Percentiles rank a stretch among this genome's conserved stretches.
These are phyloP conservation scores for Chaetomidium leptoderma DNA, from an alignment of 495 filamentous ascomycete genomes.

Conservation along the genomic window DNA sequence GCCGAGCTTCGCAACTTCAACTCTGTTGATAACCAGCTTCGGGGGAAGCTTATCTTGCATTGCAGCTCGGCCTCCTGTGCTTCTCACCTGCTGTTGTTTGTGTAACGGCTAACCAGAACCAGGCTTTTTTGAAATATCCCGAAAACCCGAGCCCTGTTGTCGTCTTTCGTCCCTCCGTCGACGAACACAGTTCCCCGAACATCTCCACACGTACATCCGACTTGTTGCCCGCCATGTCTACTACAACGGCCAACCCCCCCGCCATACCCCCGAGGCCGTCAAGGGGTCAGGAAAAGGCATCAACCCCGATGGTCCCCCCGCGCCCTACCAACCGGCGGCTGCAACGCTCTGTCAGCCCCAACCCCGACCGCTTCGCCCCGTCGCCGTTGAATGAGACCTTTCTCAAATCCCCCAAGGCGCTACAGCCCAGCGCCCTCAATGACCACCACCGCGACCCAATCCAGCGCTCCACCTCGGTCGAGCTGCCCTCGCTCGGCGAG, in stretches of 20 bases:
- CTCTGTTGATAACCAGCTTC: background rate
- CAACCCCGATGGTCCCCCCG: conserved; percentile 60
- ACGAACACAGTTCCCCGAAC: background rate
- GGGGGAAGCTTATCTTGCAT: conserved; percentile 27
- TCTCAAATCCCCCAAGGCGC: conserved; percentile 27
- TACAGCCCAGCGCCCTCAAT: conserved; percentile 38
- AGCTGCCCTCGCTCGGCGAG: conserved; percentile 78
- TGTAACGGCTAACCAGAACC: conserved; percentile 15
- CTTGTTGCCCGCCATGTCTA: conserved; percentile 33
- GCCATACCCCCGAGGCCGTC: conserved; percentile 63
- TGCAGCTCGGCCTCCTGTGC: background rate
- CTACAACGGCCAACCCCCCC: conserved; percentile 51
- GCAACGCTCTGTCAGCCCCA: conserved; percentile 75
- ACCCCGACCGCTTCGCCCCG: conserved; percentile 70
- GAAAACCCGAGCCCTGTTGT: background rate
- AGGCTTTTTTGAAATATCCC: background rate
- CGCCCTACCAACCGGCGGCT: conserved; percentile 60
- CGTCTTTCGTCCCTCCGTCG: background rate
- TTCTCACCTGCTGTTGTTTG: conserved; percentile 27
- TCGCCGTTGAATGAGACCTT: conserved; percentile 75
- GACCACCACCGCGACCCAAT: conserved; percentile 45
- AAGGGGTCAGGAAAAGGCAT: conserved; percentile 40
- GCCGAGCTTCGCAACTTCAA: no score
- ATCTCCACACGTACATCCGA: background rate
- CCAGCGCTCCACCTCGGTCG: conserved; percentile 70